Evolutionary conservation across 306 rosid species (phyloP).

Genomic region (Oxytropis ochrocephala): DNA sequence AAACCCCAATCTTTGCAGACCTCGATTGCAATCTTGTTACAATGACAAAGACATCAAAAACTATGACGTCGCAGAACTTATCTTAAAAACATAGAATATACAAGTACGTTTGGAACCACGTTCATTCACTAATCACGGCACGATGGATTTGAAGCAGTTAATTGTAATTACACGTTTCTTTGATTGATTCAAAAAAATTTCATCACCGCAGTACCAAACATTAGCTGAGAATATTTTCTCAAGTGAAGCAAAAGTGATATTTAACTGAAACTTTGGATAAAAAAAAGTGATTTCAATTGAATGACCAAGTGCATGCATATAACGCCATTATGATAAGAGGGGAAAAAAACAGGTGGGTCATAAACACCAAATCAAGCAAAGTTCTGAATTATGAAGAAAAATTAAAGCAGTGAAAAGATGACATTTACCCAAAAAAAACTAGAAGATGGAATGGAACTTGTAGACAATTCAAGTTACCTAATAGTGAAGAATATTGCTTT

Average conservation of each 20-base stretch:
- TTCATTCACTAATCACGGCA: too few relatives aligned
- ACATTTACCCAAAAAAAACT: conserved; percentile 4
- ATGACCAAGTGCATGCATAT: conserved; percentile 8
- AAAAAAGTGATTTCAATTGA: not conserved
- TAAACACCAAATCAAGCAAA: conserved; percentile 15
- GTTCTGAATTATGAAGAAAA: conserved; percentile 30
- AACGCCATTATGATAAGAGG: conserved; percentile 3
- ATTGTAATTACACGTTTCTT: too few relatives aligned
- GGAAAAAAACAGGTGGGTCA: conserved; percentile 18
- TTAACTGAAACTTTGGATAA: not conserved
- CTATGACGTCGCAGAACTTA: too few relatives aligned
- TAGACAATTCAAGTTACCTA: conserved; percentile 35
- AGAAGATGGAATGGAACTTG: conserved; percentile 22
- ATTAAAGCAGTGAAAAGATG: conserved; percentile 18
- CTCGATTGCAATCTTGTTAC: too few relatives aligned
- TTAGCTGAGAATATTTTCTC: not conserved
- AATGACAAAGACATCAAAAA: too few relatives aligned
- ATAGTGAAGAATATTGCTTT: conserved; percentile 30
- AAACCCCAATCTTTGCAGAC: too few relatives aligned
- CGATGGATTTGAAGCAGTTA: too few relatives aligned
- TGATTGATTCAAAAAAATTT: too few relatives aligned
- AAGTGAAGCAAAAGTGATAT: not conserved
- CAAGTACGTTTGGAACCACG: too few relatives aligned
- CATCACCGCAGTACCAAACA: not conserved
- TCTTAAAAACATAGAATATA: too few relatives aligned